These are phyloP conservation scores for Starmerella bacillaris DNA, from an alignment of 805 yeast genomes.

Conservation along the genomic window DNA sequence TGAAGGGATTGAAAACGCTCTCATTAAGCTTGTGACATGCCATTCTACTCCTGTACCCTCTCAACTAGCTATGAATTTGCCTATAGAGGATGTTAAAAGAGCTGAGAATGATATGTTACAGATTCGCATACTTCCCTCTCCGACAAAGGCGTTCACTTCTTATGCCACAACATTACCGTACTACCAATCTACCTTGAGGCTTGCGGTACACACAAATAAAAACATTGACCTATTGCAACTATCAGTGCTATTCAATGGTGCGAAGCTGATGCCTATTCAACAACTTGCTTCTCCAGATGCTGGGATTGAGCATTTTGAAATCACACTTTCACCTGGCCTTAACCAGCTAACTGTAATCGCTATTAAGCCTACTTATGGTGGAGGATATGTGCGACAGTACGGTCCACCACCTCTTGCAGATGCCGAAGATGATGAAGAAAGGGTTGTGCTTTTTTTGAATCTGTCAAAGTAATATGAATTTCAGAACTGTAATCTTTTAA, in stretches of 20 bases:
- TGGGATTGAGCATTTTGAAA: slow-evolving; percentile 19
- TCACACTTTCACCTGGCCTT: slow-evolving; percentile 22
- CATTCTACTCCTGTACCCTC: slow-evolving; percentile 14
- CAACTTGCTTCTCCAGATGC: slow-evolving; percentile 11
- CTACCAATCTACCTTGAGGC: slow-evolving; percentile 30
- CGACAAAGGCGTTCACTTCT: slow-evolving; percentile 14
- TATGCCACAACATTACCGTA: slow-evolving; percentile 28
- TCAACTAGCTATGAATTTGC: slow-evolving; percentile 9
- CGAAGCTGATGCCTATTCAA: slow-evolving; percentile 17
- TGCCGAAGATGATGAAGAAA: slow-evolving; percentile 18
- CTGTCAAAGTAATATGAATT: slow-evolving; percentile 19
- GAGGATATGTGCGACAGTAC: slow-evolving; percentile 16
- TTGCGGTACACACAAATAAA: slow-evolving; percentile 30
- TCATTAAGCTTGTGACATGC: slow-evolving; percentile 16
- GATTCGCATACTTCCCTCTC: slow-evolving; percentile 16
- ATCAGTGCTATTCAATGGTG: slow-evolving; percentile 21
- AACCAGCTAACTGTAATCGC: slow-evolving; percentile 22
- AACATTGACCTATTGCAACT: slow-evolving; percentile 23
- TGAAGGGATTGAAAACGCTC: slow-evolving; percentile 12
- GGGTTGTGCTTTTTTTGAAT: slow-evolving; percentile 17
- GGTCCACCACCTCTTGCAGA: slow-evolving; percentile 20
- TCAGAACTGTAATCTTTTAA: too few species aligned
- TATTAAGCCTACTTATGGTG: slow-evolving; percentile 14
- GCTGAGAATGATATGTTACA: slow-evolving; percentile 17
- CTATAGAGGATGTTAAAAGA: slow-evolving; percentile 14